These are phyloP conservation scores for Aspergillus costaricaensis DNA, from an alignment of 2,329 filamentous ascomycete species.

Conservation along the genomic window DNA sequence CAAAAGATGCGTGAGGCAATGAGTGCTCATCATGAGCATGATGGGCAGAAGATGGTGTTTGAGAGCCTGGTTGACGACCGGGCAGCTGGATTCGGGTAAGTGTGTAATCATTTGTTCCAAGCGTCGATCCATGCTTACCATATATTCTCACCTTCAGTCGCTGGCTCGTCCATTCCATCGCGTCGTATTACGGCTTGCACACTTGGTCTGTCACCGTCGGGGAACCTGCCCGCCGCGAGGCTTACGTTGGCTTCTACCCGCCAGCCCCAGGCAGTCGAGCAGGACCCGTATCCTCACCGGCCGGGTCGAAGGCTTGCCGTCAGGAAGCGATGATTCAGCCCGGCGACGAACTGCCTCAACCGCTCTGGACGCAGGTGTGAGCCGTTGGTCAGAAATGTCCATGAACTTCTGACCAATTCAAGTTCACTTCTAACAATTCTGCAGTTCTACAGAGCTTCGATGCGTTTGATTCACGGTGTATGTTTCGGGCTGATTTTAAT, in stretches of 20 bases:
- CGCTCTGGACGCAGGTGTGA: constrained; percentile 42
- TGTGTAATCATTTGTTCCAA: constrained; percentile 24
- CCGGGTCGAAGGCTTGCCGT: constrained; percentile 26
- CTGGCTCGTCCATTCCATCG: constrained; percentile 91
- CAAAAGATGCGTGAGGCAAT: constrained; percentile 47
- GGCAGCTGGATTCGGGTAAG: constrained; percentile 78
- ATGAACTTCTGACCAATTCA: not conserved
- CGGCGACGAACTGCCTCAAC: constrained; percentile 40
- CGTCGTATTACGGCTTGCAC: constrained; percentile 84
- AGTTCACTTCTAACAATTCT: not conserved
- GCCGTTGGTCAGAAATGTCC: not conserved
- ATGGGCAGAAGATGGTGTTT: constrained; percentile 72
- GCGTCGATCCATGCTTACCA: constrained; percentile 18
- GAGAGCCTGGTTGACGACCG: constrained; percentile 76
- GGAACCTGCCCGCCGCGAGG: constrained; percentile 71
- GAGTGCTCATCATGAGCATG: constrained; percentile 42
- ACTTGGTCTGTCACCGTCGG: constrained; percentile 78
- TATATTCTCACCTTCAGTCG: constrained; percentile 55
- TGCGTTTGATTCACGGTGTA: not conserved
- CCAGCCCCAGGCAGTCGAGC: constrained; percentile 30
- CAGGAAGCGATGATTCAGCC: constrained; percentile 33
- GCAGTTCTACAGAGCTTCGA: not conserved
- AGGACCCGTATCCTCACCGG: constrained; percentile 28
- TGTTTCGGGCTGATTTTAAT: not conserved
- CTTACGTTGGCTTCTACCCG: constrained; percentile 72